A percentile compares a stretch with the other conserved stretches of the same genome.
These are phyloP conservation scores for Fraxinus dipetala DNA, from an alignment of 305 asterid genomes.

Conservation along the genomic window DNA sequence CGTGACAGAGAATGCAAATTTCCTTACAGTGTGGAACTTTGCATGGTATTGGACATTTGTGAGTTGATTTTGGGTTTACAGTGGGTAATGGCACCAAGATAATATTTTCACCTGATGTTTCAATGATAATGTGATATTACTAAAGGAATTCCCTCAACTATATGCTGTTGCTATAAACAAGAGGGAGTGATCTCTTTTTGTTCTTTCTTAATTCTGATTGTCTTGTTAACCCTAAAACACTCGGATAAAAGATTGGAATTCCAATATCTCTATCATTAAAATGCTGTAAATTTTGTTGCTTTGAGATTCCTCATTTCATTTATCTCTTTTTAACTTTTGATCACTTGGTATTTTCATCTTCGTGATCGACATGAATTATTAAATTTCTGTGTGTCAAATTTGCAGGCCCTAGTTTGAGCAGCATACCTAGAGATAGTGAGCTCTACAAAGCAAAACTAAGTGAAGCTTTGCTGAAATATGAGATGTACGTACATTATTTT, in stretches of 20 bases:
- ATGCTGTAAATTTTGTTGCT: neutral
- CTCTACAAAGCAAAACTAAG: constrained; percentile 63
- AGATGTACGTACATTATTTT: constrained; percentile 47
- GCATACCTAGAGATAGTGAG: constrained; percentile 59
- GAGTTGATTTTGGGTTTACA: neutral
- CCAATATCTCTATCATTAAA: neutral
- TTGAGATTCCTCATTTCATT: neutral
- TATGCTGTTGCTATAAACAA: neutral
- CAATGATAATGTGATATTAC: neutral
- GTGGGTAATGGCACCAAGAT: neutral
- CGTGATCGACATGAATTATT: neutral
- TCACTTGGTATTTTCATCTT: neutral
- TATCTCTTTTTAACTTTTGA: neutral
- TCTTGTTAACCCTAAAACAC: neutral
- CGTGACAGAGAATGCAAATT: neutral
- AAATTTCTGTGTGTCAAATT: neutral
- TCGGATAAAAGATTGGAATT: neutral
- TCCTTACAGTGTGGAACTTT: neutral
- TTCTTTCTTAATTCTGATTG: neutral
- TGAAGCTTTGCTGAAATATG: constrained; percentile 74
- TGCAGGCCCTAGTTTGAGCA: constrained; percentile 56
- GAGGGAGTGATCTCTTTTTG: neutral
- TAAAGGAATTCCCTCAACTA: neutral
- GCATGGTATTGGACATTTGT: neutral
- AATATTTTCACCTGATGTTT: neutral